These are phyloP conservation scores for Chlorencoelia australis DNA, from an alignment of 2,329 filamentous ascomycete species.

Conservation along the genomic window DNA sequence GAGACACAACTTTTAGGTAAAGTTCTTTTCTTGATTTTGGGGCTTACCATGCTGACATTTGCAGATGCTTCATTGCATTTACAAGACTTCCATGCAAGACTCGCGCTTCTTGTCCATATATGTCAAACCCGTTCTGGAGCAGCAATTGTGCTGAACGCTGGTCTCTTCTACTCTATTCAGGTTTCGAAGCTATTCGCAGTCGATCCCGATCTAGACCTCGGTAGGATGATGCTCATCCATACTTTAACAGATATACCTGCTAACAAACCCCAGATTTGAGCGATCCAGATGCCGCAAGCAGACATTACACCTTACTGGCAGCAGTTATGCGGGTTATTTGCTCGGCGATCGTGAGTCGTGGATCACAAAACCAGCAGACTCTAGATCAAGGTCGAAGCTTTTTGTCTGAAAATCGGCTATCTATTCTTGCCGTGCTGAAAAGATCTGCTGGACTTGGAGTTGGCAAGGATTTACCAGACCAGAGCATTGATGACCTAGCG, in stretches of 20 bases:
- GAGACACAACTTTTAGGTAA: constrained; percentile 46
- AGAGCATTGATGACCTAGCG: constrained; percentile 64
- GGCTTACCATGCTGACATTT: constrained; percentile 8
- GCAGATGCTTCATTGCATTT: constrained; percentile 29
- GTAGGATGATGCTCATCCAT: constrained; percentile 30
- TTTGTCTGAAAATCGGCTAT: constrained; percentile 68
- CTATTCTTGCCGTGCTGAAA: constrained; percentile 86
- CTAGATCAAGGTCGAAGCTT: constrained; percentile 70
- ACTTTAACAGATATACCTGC: constrained; percentile 8
- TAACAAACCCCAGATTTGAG: constrained; percentile 20
- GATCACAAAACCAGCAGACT: constrained; percentile 65
- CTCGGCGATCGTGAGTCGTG: constrained; percentile 70
- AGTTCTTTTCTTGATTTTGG: constrained; percentile 14
- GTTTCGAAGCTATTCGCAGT: constrained; percentile 77
- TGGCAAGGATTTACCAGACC: constrained; percentile 36
- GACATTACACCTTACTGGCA: constrained; percentile 64
- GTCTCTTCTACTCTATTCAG: constrained; percentile 72
- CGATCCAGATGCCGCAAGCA: constrained; percentile 20
- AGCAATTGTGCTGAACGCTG: constrained; percentile 76
- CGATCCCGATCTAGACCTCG: constrained; percentile 84
- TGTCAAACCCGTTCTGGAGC: constrained; percentile 79
- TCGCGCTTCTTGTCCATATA: constrained; percentile 74
- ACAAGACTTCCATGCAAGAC: constrained; percentile 54
- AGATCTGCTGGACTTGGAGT: constrained; percentile 69
- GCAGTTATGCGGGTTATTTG: constrained; percentile 73